phyloP scores from a whole-genome alignment of 352 stramenopile genomes.

The Phytophthora kernoviae region DNA sequence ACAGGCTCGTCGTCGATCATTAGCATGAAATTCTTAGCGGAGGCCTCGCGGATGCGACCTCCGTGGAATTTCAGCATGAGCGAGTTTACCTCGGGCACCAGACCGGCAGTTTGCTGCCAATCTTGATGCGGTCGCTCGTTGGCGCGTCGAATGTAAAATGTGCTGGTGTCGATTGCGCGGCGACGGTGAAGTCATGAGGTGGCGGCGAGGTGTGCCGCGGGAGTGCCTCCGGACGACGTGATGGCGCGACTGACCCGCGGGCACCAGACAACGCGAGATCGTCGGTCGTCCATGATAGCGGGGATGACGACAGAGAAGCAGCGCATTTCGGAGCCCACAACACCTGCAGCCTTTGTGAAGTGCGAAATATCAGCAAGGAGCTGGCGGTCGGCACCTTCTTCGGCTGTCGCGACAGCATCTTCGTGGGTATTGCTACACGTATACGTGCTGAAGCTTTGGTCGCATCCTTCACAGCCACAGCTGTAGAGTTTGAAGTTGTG shows the following conservation, averaged over 20 bases:
- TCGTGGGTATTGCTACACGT: slow-evolving; percentile 81
- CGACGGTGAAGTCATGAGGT: slow-evolving; percentile 77
- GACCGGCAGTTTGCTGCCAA: slow-evolving; percentile 83
- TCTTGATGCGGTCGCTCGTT: slow-evolving; percentile 75
- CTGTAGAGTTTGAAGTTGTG: slow-evolving; percentile 91
- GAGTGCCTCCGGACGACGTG: slow-evolving; percentile 65
- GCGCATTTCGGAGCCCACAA: slow-evolving; percentile 80
- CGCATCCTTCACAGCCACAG: slow-evolving; percentile 85
- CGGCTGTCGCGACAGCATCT: slow-evolving; percentile 28
- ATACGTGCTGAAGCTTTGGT: slow-evolving; percentile 85
- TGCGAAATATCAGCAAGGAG: slow-evolving; percentile 86
- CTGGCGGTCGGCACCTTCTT: slow-evolving; percentile 69
- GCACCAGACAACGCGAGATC: slow-evolving; percentile 85
- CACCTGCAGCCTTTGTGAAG: slow-evolving; percentile 78
- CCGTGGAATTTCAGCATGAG: slow-evolving; percentile 92
- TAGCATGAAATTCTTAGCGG: slow-evolving; percentile 92
- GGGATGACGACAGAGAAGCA: slow-evolving; percentile 83
- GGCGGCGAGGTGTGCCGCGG: slow-evolving; percentile 52
- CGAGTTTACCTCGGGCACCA: slow-evolving; percentile 89
- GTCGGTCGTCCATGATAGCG: slow-evolving; percentile 81
- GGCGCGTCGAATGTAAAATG: slow-evolving; percentile 79
- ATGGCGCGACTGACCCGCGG: slow-evolving; percentile 69
- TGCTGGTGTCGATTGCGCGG: slow-evolving; percentile 68
- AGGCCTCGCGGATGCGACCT: slow-evolving; percentile 83
- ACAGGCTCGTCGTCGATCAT: slow-evolving; percentile 73